Conservation (phyloP, 225 moss, liverwort and hornwort species). For the Antitrichia curtipendula region DNA sequence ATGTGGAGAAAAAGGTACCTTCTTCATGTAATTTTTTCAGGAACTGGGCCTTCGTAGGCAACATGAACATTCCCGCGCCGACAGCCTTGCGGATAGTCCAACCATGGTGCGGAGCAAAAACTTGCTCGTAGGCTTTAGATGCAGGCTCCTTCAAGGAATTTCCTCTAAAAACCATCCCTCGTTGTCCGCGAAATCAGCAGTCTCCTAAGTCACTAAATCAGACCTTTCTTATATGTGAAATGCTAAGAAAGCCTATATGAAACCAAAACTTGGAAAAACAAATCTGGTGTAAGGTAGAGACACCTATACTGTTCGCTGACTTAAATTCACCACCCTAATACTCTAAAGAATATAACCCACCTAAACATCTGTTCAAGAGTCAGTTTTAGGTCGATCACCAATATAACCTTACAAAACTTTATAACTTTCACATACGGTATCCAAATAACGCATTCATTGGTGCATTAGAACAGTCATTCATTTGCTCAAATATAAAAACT, state of each 20-base stretch:
- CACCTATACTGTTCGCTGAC: not conserved
- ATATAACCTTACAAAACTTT: not conserved
- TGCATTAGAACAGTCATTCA: not conserved
- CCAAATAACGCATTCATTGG: not conserved
- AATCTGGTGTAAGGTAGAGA: not conserved
- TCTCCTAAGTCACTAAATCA: not conserved
- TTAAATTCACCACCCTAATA: not conserved
- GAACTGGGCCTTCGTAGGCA: conserved; percentile 73
- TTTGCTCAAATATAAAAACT: not conserved
- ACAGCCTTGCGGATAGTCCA: conserved; percentile 87
- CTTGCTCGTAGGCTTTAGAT: conserved; percentile 67
- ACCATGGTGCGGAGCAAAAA: conserved; percentile 65
- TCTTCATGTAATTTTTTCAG: conserved; percentile 71
- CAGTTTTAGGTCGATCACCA: not conserved
- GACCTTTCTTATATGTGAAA: not conserved
- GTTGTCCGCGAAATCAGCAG: not conserved
- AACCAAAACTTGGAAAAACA: not conserved
- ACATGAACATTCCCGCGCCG: conserved; percentile 62
- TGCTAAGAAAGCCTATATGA: not conserved
- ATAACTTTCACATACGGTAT: not conserved
- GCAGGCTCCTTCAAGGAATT: conserved; percentile 77
- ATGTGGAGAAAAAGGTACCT: conserved; percentile 23
- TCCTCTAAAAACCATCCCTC: conserved; percentile 31
- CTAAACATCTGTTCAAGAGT: not conserved
- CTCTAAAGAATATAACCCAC: not conserved